Conservation (phyloP, 768 basidiomycete genomes). For the Nevesoporus exiguus region DNA sequence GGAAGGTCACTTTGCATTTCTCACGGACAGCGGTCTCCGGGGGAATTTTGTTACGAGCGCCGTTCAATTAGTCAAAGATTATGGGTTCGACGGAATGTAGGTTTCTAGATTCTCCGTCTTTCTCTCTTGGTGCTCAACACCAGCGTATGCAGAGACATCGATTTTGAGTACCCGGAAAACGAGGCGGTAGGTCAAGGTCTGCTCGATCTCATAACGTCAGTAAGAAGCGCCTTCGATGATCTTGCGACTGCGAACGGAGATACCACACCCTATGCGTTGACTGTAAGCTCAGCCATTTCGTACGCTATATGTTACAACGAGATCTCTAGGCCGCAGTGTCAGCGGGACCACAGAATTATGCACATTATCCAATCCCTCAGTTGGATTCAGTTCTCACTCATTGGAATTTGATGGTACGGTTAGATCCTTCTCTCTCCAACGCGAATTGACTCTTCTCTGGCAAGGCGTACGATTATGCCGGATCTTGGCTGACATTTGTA, state of each 20-base stretch:
- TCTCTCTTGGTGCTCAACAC: not conserved
- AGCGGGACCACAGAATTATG: slow-evolving; percentile 59
- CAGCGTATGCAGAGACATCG: slow-evolving; percentile 53
- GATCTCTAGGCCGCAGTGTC: slow-evolving; percentile 50
- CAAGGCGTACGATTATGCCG: slow-evolving; percentile 74
- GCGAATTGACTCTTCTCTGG: not conserved
- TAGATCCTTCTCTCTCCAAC: not conserved
- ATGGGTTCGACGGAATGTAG: slow-evolving; percentile 78
- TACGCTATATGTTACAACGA: not conserved
- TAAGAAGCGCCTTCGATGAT: slow-evolving; percentile 60
- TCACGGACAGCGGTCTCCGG: slow-evolving; percentile 48
- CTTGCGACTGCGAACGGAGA: slow-evolving; percentile 62
- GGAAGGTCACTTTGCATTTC: slow-evolving; percentile 62
- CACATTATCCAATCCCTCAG: slow-evolving; percentile 52
- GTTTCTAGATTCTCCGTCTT: slow-evolving; percentile 12
- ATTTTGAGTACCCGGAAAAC: slow-evolving; percentile 73
- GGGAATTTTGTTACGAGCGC: slow-evolving; percentile 59
- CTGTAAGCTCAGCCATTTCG: slow-evolving; percentile 28
- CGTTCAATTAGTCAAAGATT: slow-evolving; percentile 64
- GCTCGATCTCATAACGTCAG: slow-evolving; percentile 56
- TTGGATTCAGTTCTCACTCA: slow-evolving; percentile 66
- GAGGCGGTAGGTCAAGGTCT: slow-evolving; percentile 61
- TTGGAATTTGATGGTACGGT: slow-evolving; percentile 82
- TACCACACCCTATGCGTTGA: slow-evolving; percentile 53
- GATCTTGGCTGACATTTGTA: slow-evolving; percentile 66